phyloP scores from a whole-genome alignment of 2,329 filamentous ascomycete genomes.

The Metarhizium rileyi region DNA sequence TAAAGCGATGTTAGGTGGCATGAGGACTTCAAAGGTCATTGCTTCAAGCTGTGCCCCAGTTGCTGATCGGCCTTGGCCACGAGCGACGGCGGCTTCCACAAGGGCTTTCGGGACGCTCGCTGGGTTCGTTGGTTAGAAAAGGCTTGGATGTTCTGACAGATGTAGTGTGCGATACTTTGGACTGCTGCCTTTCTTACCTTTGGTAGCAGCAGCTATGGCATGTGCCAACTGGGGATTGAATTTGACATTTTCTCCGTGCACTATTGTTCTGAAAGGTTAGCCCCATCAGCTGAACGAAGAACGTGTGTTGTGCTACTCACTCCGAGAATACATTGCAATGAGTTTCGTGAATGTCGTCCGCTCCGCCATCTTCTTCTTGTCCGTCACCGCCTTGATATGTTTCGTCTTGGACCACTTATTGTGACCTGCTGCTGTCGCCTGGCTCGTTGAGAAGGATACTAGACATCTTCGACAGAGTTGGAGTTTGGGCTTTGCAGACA shows the following conservation, averaged over 20 bases:
- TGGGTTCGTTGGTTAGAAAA: background rate
- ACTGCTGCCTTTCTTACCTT: slow-evolving; percentile 34
- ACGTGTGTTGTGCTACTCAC: slow-evolving; percentile 32
- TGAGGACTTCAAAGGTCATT: slow-evolving; percentile 69
- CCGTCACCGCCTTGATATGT: slow-evolving; percentile 84
- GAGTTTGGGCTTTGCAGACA: slow-evolving; percentile 11
- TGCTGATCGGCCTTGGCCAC: slow-evolving; percentile 75
- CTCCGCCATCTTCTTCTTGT: slow-evolving; percentile 66
- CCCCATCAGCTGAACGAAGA: background rate
- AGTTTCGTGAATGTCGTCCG: slow-evolving; percentile 60
- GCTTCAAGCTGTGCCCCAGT: slow-evolving; percentile 68
- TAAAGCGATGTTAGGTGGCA: slow-evolving; percentile 66
- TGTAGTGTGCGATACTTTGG: slow-evolving; percentile 12
- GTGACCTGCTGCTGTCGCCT: slow-evolving; percentile 54
- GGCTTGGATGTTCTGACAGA: background rate
- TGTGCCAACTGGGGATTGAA: slow-evolving; percentile 68
- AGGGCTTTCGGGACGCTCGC: slow-evolving; percentile 72
- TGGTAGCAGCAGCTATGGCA: slow-evolving; percentile 69
- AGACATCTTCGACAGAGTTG: slow-evolving; percentile 36
- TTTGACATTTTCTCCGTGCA: slow-evolving; percentile 64
- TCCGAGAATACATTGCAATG: slow-evolving; percentile 65
- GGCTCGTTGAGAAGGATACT: slow-evolving; percentile 37
- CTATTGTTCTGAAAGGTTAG: slow-evolving; percentile 34
- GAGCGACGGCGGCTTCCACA: slow-evolving; percentile 78
- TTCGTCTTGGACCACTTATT: slow-evolving; percentile 95